Evolutionary conservation across 2,329 filamentous ascomycete genomes (phyloP).

Genomic region (Colletotrichum sp.): DNA sequence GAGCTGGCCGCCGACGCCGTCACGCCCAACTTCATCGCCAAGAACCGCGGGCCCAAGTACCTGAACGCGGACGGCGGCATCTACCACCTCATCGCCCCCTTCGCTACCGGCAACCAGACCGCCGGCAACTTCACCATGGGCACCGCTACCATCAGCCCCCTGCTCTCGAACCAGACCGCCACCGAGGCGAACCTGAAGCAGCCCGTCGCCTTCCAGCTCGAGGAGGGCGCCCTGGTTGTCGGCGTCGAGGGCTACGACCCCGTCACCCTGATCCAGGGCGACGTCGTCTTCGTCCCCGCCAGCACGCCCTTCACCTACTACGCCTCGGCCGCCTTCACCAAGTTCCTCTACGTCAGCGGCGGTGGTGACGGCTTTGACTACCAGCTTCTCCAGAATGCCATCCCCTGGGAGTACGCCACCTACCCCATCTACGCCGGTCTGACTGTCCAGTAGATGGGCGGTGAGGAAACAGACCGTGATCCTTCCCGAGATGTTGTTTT

Average conservation of each 20-base stretch:
- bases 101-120: conserved; percentile 44
- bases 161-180: conserved; percentile 2
- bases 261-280: conserved; percentile 27
- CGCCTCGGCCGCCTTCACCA: conserved; percentile 28
- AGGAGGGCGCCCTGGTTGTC: conserved; percentile 29
- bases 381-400: conserved; percentile 20
- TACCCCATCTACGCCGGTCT: conserved; percentile 6
- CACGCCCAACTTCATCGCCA: conserved; percentile 48
- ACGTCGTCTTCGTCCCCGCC: conserved; percentile 30
- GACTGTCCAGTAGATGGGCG: background rate
- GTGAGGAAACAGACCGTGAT: background rate
- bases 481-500: background rate
- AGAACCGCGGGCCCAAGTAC: conserved; percentile 50
- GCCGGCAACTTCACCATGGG: conserved; percentile 47
- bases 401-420: background rate
- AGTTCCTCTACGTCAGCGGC: conserved; percentile 30
- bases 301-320: conserved; percentile 25
- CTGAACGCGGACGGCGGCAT: conserved; percentile 38
- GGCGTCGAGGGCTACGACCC: conserved; percentile 26
- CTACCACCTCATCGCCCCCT: conserved; percentile 49
- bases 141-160: conserved; percentile 40
- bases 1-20: conserved; percentile 31
- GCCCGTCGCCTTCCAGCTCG: conserved; percentile 28
- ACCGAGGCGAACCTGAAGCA: background rate
- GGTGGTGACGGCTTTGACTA: conserved; percentile 28